Base-by-base conservation (phyloP, 371 early-diverging fungal species). In the Rhizopus sp. region DNA sequence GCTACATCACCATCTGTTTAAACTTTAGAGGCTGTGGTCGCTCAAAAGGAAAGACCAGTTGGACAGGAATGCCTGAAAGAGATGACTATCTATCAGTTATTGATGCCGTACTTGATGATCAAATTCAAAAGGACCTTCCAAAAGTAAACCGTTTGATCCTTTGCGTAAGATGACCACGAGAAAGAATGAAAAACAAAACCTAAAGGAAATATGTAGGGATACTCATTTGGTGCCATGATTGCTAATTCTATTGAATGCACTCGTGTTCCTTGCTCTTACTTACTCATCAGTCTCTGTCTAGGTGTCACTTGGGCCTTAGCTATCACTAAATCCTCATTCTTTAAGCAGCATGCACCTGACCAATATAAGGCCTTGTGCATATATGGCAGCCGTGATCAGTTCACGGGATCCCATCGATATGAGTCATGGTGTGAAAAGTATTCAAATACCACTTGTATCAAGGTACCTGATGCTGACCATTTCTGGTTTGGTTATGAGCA, bases 21-120 rank as follows among this genome's bases (percentile, higher is more conserved):
- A 82, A 84, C 57, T 84, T 84, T 62, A 75, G 85, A 15, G 85
- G 83, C 0, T 75, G 76, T 55, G 85, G 85, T 10, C 58, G 59
- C 10, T 84, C 85, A 3, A 68, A 72, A 57, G 83, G 83, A 15
- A 64, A 61, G 50, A 82, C 85, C 0, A 82, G 83, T 23, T 84
- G 83, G 83, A 78, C 80, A 8, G 85, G 77, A 10, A 77, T 80
- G 54, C 72, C 80, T 4, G 85, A 84, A 53, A 69, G 79, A 41
- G 75, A 74, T 10, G 83, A 84, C 50, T 84, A 84, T 47, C 60
- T 70, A 42, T 70, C 79, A 2, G 70, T 80, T 1, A 53, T 84
- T 7, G 68, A 81, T 31, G 67, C 71, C 57, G 13, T 79, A 4
- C 53, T 62, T 3, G 44, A 59, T 3, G 30, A 23, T 3, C n/a